Base-by-base conservation (phyloP, 768 basidiomycete species). In the Crucibulum laeve region DNA sequence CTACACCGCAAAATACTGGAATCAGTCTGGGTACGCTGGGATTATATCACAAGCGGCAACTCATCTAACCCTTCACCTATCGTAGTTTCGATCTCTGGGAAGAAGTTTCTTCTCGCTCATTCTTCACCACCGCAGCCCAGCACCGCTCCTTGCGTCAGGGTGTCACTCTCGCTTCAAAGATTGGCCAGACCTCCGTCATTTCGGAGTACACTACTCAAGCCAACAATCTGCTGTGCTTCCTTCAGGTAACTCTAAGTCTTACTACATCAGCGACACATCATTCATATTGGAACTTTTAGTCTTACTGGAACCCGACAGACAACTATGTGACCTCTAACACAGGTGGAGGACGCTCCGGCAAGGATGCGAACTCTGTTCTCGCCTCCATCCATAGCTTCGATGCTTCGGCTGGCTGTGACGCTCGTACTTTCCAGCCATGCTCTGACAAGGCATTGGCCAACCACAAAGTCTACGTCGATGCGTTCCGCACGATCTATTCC, bases 311-410 rank as follows among this genome's bases (percentile, higher is more conserved):
- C 45, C 72, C 80, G 3, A 63, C 65, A 0, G 65, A 60, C 2
- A 73, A 72, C 4, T 83, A 77, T 54, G 70, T 88, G 52, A 86
- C 83, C 2, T 76, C 88, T 14, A 91, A 91, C 58, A 85, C 84
- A 3, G 80, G 75, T 13, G 82, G 81, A 13, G 80, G 82, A 25
- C 79, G 90, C 14, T 80, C 82, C 8, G 87, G 88, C 4, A 80
- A 76, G 47, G 90, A 90, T 52, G 74, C 82, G 8, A 91, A 89
- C 61, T 74, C 82, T 0, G 71, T 80, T 23, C 68, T 91, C 17
- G 74, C 84, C n/a, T 84, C 81, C n/a, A 84, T 87, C 48, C 85
- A 89, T 55, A 84, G 79, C 10, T 89, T 87, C 59, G 87, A 90
- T 53, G 61, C 75, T 19, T 55, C 66, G 24, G 88, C 85, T 4